A percentile compares a stretch with the other conserved stretches of the same genome.
Conservation (phyloP, 805 yeast genomes). For the Kuraishia piskuri region DNA sequence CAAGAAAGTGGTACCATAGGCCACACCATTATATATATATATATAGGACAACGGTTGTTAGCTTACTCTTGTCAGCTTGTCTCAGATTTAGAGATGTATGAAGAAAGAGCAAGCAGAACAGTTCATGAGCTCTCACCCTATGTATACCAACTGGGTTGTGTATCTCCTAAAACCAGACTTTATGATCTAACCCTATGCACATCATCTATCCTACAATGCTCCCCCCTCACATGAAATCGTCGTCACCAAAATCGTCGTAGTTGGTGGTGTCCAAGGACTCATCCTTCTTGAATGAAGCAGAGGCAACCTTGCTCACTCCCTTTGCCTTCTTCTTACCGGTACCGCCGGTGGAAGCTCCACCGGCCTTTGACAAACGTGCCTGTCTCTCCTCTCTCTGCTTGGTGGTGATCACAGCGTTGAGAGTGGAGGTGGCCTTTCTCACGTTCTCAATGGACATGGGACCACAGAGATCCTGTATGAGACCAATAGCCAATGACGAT, state of each 20-base stretch:
- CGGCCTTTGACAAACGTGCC: constrained; percentile 71
- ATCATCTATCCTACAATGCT: neutral
- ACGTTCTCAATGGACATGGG: constrained; percentile 79
- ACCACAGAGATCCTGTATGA: constrained; percentile 73
- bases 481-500: constrained; percentile 71
- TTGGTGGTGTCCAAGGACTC: constrained; percentile 45
- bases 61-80: too few species aligned
- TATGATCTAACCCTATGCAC: neutral
- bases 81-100: too few species aligned
- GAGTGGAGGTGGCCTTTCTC: constrained; percentile 77
- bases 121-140: too few species aligned
- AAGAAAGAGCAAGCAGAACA: too few species aligned
- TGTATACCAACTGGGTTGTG: too few species aligned
- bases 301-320: constrained; percentile 54
- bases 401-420: constrained; percentile 73
- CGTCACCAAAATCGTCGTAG: constrained; percentile 60
- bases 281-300: constrained; percentile 52
- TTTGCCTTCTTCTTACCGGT: constrained; percentile 94
- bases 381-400: constrained; percentile 88
- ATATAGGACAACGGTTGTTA: too few species aligned
- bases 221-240: constrained; percentile 68
- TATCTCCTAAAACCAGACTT: neutral
- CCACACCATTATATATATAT: neutral
- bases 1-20: neutral
- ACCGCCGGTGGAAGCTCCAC: constrained; percentile 86